phyloP scores from a whole-genome alignment of 805 yeast genomes.

The Kluyveromyces siamensis region DNA sequence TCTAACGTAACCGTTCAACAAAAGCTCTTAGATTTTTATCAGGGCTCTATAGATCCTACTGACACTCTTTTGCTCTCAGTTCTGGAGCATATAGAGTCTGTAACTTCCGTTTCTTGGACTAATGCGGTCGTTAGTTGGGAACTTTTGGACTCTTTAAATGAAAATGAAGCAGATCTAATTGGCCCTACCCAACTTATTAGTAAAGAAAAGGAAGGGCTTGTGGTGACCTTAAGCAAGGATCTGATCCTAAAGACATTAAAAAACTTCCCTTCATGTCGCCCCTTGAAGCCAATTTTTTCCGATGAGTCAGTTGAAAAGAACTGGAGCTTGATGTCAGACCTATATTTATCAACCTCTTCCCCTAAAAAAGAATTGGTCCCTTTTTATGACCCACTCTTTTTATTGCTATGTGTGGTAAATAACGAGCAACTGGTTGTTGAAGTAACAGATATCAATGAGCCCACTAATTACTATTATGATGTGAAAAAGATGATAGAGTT shows the following conservation, averaged over 20 bases:
- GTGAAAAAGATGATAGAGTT: constrained; percentile 50
- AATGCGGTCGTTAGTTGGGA: constrained; percentile 58
- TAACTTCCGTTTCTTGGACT: constrained; percentile 53
- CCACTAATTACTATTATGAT: constrained; percentile 33
- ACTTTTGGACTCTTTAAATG: constrained; percentile 32
- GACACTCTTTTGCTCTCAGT: constrained; percentile 56
- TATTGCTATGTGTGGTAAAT: constrained; percentile 51
- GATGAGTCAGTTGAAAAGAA: constrained; percentile 6
- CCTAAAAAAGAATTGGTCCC: constrained; percentile 20
- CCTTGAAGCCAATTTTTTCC: constrained; percentile 20
- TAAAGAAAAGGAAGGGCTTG: constrained; percentile 38
- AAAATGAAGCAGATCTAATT: constrained; percentile 37
- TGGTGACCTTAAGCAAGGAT: constrained; percentile 42
- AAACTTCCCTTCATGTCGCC: constrained; percentile 24
- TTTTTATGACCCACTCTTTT: constrained; percentile 62
- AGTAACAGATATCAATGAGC: constrained; percentile 23
- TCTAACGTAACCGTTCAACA: constrained; percentile 41
- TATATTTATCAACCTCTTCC: constrained; percentile 18
- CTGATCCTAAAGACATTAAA: constrained; percentile 42
- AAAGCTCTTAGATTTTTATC: constrained; percentile 43
- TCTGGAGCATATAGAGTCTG: constrained; percentile 49
- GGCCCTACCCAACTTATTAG: constrained; percentile 41
- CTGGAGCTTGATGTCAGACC: constrained; percentile 25
- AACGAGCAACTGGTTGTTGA: constrained; percentile 51
- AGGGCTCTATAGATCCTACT: constrained; percentile 52